phyloP scores from a whole-genome alignment of 192 early-diverging fungal genomes.

The Umbelopsis isabellina region DNA sequence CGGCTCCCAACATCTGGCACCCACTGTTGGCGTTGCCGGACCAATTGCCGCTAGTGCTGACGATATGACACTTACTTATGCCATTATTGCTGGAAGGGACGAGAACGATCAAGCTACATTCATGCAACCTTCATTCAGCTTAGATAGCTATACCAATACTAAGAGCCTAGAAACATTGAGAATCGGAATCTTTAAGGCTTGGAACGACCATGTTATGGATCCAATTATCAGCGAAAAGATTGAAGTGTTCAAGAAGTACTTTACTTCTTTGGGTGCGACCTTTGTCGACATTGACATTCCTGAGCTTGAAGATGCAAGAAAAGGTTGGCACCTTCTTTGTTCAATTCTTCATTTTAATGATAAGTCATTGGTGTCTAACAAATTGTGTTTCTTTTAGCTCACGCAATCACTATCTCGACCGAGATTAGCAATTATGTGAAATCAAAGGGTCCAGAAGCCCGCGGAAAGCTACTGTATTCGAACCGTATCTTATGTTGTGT shows the following conservation, averaged over 20 bases:
- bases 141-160: slow-evolving; percentile 29
- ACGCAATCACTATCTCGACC: slow-evolving; percentile 63
- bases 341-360: too few relatives aligned
- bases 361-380: too few relatives aligned
- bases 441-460: slow-evolving; percentile 19
- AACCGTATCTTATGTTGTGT: slow-evolving; percentile 47
- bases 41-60: slow-evolving; percentile 72
- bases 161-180: slow-evolving; percentile 50
- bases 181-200: slow-evolving; percentile 61
- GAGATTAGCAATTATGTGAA: slow-evolving; percentile 57
- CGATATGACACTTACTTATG: slow-evolving; percentile 69
- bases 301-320: slow-evolving; percentile 55
- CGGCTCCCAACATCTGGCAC: slow-evolving; percentile 57
- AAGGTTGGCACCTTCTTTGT: slow-evolving; percentile 6
- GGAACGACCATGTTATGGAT: slow-evolving; percentile 47
- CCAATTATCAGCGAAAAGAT: slow-evolving; percentile 34
- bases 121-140: slow-evolving; percentile 53
- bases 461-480: slow-evolving; percentile 45
- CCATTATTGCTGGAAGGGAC: slow-evolving; percentile 64
- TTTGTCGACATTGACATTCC: slow-evolving; percentile 66
- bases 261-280: slow-evolving; percentile 55
- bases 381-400: slow-evolving; percentile 36
- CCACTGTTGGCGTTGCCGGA: slow-evolving; percentile 61
- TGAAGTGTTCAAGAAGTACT: slow-evolving; percentile 39
- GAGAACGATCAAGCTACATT: slow-evolving; percentile 47